Evolutionary conservation across 768 basidiomycete species (phyloP), one percentile per base, ranked within the genome.

Genomic region (Rhizopogon roseolus): DNA sequence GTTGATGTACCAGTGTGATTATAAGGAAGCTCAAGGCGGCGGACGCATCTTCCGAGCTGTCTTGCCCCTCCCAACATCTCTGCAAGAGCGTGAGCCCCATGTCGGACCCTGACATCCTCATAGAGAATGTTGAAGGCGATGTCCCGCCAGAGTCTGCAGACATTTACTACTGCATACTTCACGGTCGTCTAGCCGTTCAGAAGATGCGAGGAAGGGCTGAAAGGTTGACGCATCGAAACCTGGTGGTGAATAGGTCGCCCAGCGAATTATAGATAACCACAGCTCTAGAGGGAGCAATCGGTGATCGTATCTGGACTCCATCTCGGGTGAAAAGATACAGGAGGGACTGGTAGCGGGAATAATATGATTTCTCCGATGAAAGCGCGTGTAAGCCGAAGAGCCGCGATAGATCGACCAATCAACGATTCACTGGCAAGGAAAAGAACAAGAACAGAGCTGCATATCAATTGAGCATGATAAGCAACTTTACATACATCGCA

Each of bases 11-110:
- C 64, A 2, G 85, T 84, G 59, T 72, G 75, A 10, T 68, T 58
- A 63, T 84, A 88, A 3, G 85, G 84, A 16, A 88, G 72, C 41
- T 79, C 77, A 41, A 77, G 74, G 49, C 85, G 80, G 49, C 74
- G 77, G 54, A 86, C 83, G 74, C 70, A 64, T 55, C 51, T 57
- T 36, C 67, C 67, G 39, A 64, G 58, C 52, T 60, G 54, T 27
- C 56, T 57, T 41, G 11, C 27, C 36, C 5, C 39, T 41, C 57
- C 54, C 52, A 79, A 58, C n/a, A 64, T 59, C 48, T 62, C 63
- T 60, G 62, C 66, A 52, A 80, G 70, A 13, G 58, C 60, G 22
- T 56, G 49, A 13, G 60, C 59, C 37, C 69, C 70, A 22, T 58
- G 58, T 19, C 66, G 65, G 49, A 86, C 67, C 52, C 66, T 66